Percentiles rank a stretch among this genome's conserved stretches.
These are phyloP conservation scores for Trypanosoma melophagium DNA, from an alignment of 208 protist genomes.

Conservation along the genomic window DNA sequence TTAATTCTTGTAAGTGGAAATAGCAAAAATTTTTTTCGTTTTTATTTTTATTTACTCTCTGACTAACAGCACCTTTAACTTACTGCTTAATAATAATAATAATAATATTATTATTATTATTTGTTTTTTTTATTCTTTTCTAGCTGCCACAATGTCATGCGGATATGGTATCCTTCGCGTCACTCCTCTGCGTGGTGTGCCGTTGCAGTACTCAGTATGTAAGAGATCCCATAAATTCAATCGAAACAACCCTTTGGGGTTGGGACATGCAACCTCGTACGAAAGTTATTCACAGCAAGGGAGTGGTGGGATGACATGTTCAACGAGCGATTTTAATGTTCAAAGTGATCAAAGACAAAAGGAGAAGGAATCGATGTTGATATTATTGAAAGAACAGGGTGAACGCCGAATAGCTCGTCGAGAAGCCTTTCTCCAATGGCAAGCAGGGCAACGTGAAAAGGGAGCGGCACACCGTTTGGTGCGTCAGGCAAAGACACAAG, in stretches of 20 bases:
- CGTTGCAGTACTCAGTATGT: background rate
- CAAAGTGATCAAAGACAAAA: background rate
- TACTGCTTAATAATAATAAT: background rate
- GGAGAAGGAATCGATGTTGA: conserved; percentile 42
- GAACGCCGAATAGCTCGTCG: conserved; percentile 54
- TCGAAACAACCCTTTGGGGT: background rate
- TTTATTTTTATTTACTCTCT: background rate
- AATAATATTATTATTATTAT: background rate
- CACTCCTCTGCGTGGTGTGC: background rate
- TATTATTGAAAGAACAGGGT: conserved; percentile 59
- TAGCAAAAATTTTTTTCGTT: background rate
- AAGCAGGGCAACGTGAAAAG: conserved; percentile 83
- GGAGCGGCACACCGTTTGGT: conserved; percentile 74
- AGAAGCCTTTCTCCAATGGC: conserved; percentile 83
- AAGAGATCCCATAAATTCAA: background rate
- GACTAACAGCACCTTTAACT: background rate
- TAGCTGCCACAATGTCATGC: background rate
- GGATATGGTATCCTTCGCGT: background rate
- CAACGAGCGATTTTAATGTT: background rate
- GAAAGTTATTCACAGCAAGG: too few species aligned
- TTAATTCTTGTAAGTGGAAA: background rate
- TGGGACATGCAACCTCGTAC: too few species aligned
- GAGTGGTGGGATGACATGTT: background rate
- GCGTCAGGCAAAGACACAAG: conserved; percentile 59
- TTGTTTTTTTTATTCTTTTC: background rate